Evolutionary conservation across 2,329 filamentous ascomycete genomes (phyloP).

Genomic region (Colletotrichum orbiculare): DNA sequence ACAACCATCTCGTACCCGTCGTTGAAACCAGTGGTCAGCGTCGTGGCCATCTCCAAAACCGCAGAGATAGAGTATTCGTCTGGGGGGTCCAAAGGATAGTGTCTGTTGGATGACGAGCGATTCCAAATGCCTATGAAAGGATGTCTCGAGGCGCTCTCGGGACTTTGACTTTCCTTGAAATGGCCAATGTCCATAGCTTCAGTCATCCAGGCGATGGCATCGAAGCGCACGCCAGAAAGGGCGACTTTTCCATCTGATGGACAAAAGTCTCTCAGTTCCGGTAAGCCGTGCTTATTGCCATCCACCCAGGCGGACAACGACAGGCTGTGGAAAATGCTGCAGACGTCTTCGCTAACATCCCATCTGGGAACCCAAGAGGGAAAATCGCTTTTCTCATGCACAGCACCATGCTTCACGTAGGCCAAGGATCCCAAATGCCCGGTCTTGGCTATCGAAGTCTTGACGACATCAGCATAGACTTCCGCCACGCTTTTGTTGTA

Average conservation of each 20-base stretch:
- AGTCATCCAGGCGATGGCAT: constrained; percentile 12
- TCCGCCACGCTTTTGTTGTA: constrained; percentile 5
- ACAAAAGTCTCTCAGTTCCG: not conserved
- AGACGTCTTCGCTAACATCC: constrained; percentile 6
- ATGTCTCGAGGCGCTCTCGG: not conserved
- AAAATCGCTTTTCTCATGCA: not conserved
- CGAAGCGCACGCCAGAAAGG: constrained; percentile 15
- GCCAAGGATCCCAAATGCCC: not conserved
- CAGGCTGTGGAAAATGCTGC: not conserved
- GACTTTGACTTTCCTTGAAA: constrained; percentile 6
- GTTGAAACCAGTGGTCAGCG: constrained; percentile 9
- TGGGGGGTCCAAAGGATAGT: not conserved
- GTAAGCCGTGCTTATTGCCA: constrained; percentile 10
- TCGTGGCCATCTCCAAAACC: constrained; percentile 10
- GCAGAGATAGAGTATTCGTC: not conserved
- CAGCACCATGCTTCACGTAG: constrained; percentile 1
- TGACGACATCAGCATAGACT: constrained; percentile 8
- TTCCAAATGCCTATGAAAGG: constrained; percentile 18
- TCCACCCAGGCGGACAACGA: not conserved
- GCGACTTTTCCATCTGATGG: constrained; percentile 12
- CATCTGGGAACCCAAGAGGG: constrained; percentile 16
- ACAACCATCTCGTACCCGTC: constrained; percentile 9
- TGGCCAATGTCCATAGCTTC: constrained; percentile 1
- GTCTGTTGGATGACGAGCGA: not conserved
- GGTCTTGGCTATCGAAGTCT: not conserved